phyloP scores from a whole-genome alignment of 169 alveolate species.

The Sarcocystis neurona region DNA sequence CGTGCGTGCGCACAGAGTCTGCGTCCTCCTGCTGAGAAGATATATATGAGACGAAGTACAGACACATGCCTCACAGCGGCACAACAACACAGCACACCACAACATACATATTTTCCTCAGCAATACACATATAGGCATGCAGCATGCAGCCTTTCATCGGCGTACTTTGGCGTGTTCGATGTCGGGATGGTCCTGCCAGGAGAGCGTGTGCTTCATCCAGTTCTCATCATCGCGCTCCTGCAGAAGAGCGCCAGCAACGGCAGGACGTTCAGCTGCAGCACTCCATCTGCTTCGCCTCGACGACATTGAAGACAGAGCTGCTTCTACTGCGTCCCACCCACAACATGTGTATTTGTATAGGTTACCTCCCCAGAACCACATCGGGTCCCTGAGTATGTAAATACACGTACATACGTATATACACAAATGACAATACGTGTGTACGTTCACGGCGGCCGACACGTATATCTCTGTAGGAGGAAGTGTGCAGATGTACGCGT shows the following conservation, averaged over 20 bases:
- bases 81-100: neutral
- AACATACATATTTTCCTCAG: neutral
- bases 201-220: slow-evolving; percentile 96
- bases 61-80: neutral
- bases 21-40: neutral
- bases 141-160: neutral
- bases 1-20: neutral
- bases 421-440: too few species aligned
- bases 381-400: too few species aligned
- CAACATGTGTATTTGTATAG: too few species aligned
- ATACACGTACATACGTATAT: too few species aligned
- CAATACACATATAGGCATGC: neutral
- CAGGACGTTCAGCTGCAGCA: neutral
- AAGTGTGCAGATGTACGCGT: too few species aligned
- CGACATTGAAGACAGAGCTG: neutral
- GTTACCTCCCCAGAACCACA: too few species aligned
- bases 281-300: neutral
- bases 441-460: too few species aligned
- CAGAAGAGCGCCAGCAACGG: neutral
- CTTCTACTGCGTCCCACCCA: neutral
- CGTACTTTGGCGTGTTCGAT: slow-evolving; percentile 72
- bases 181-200: slow-evolving; percentile 78
- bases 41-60: neutral
- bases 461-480: too few species aligned
- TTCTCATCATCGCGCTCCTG: slow-evolving; percentile 92